Evolutionary conservation across 176 grass and related monocot species (phyloP), one percentile per base, ranked within the genome.

Genomic region (Hordeum vulgare): DNA sequence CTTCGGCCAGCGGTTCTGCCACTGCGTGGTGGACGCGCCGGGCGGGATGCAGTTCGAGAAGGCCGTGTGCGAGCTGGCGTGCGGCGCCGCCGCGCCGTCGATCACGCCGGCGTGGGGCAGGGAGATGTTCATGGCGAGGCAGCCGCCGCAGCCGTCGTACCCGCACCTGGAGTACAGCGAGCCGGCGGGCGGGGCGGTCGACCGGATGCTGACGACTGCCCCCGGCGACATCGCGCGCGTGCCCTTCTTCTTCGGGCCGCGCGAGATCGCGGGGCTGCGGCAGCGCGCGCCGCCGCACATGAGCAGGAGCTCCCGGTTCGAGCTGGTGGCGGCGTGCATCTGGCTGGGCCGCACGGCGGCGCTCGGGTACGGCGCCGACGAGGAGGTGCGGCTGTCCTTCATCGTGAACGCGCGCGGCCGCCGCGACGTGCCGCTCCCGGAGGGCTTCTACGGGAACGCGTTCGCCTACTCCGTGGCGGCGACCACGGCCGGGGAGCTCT

Each of bases 391-490:
- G 0, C 85, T 93, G 0, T 66, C 88, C 6, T 93, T 92, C 86
- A 84, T 86, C 83, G 90, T 96, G 1, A 92, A 93, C 81, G 93
- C 93, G 2, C 88, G 93, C 0, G 90, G 85, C 1, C 44, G 80
- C 5, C 11, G 81, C 80, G 85, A 39, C 40, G 39, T 90, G 14
- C 85, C 82, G 20, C 71, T 96, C 2, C 94, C 94, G 0, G 64
- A 82, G 21, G 94, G 94, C 0, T 96, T 81, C 86, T 96, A 96
- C 86, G 86, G 94, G 29, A 96, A 96, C 88, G 94, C 94, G 3
- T 86, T 93, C 71, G 85, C 86, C 4, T 96, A 85, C 81, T 76
- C 91, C 13, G 80, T 90, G 4, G 94, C 94, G 37, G 42, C 86
- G 9, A 58, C 88, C 33, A 89, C 83, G 12, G 94, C 81, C 0